Conservation (phyloP, 2,329 filamentous ascomycete species). For the Botrytis paeoniae region DNA sequence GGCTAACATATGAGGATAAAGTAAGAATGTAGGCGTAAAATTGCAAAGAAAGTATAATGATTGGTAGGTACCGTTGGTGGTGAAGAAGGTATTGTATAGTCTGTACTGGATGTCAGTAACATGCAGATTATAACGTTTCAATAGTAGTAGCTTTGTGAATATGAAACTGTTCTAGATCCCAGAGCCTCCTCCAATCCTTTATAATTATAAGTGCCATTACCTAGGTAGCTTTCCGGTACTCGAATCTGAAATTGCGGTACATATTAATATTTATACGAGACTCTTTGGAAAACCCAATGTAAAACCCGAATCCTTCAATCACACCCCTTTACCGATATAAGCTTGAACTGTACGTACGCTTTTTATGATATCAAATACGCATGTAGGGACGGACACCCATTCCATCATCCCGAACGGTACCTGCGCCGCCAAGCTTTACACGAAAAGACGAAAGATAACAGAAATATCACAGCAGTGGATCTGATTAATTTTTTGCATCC, state of each 20-base stretch:
- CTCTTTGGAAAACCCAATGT: background rate
- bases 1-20: background rate
- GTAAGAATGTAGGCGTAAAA: background rate
- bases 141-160: background rate
- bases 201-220: background rate
- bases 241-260: background rate
- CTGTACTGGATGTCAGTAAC: background rate
- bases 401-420: background rate
- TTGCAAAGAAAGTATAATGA: background rate
- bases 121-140: background rate
- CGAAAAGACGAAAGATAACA: background rate
- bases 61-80: background rate
- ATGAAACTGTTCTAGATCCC: background rate
- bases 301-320: background rate
- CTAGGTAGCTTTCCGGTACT: background rate
- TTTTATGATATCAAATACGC: background rate
- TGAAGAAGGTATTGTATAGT: background rate
- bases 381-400: background rate
- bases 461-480: background rate
- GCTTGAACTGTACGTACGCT: background rate
- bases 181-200: background rate
- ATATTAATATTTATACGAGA: background rate
- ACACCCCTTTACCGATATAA: background rate
- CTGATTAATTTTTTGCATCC: background rate
- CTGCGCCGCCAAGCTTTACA: constrained; percentile 6